A percentile compares a stretch with the other conserved stretches of the same genome.
These are phyloP conservation scores for Dendrobium chrysotoxum DNA, from an alignment of 106 monocot species.

Conservation along the genomic window DNA sequence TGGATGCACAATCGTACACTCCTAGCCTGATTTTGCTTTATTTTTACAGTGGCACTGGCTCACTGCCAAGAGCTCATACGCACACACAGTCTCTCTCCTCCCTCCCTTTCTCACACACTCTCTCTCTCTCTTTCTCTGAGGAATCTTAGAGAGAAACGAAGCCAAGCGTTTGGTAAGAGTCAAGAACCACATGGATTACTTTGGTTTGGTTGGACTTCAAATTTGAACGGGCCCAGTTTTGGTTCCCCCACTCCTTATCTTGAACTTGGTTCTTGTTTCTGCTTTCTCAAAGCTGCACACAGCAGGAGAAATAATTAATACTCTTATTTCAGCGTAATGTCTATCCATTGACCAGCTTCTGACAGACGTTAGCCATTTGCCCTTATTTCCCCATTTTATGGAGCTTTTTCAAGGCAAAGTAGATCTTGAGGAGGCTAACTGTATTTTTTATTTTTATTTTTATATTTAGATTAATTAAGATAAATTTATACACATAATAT, in stretches of 20 bases:
- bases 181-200: background rate
- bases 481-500: too few species aligned
- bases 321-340: too few species aligned
- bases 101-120: background rate
- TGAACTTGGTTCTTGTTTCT: background rate
- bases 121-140: background rate
- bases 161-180: background rate
- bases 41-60: background rate
- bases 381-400: too few species aligned
- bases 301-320: too few species aligned
- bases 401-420: too few species aligned
- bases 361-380: too few species aligned
- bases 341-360: too few species aligned
- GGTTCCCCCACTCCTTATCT: background rate
- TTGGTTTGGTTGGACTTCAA: background rate
- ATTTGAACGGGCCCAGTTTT: background rate
- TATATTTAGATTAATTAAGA: too few species aligned
- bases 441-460: too few species aligned
- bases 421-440: too few species aligned
- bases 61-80: background rate
- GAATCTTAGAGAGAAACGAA: background rate
- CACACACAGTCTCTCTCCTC: background rate
- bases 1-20: background rate
- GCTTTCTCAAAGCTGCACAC: too few species aligned
- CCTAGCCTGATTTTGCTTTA: background rate